Conservation (phyloP, 768 basidiomycete species). For the Lepiota venenata region DNA sequence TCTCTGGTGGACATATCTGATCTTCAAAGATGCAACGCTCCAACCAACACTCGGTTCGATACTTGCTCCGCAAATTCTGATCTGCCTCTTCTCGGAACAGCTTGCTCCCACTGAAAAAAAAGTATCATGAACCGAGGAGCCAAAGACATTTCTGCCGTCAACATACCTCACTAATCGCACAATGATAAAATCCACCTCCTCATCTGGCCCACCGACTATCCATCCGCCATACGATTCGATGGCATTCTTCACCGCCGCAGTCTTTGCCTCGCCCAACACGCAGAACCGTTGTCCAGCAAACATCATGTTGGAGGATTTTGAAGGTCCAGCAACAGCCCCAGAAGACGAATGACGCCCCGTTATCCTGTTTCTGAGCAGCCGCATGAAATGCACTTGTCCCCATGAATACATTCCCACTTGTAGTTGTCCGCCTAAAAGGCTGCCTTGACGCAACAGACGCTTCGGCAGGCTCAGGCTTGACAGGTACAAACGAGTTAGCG, state of each 20-base stretch:
- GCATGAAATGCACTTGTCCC: neutral
- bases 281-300: constrained; percentile 58
- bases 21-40: constrained; percentile 82
- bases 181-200: constrained; percentile 59
- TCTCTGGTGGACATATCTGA: constrained; percentile 60
- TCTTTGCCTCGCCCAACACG: constrained; percentile 66
- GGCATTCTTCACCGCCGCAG: constrained; percentile 51
- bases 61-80: constrained; percentile 42
- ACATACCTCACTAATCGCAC: constrained; percentile 72
- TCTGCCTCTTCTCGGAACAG: constrained; percentile 59
- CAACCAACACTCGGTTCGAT: constrained; percentile 92
- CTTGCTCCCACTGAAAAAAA: constrained; percentile 58
- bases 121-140: neutral
- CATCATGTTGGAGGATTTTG: constrained; percentile 24
- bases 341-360: constrained; percentile 16
- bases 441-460: constrained; percentile 21
- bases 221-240: constrained; percentile 59
- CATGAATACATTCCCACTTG: constrained; percentile 14
- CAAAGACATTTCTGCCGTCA: neutral
- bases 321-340: constrained; percentile 7
- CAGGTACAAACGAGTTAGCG: constrained; percentile 60
- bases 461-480: constrained; percentile 17
- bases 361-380: constrained; percentile 8
- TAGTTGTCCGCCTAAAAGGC: constrained; percentile 45
- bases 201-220: constrained; percentile 40